Conservation (phyloP, 2,329 filamentous ascomycete genomes). For the Cladosporium austrohemisphaericum region DNA sequence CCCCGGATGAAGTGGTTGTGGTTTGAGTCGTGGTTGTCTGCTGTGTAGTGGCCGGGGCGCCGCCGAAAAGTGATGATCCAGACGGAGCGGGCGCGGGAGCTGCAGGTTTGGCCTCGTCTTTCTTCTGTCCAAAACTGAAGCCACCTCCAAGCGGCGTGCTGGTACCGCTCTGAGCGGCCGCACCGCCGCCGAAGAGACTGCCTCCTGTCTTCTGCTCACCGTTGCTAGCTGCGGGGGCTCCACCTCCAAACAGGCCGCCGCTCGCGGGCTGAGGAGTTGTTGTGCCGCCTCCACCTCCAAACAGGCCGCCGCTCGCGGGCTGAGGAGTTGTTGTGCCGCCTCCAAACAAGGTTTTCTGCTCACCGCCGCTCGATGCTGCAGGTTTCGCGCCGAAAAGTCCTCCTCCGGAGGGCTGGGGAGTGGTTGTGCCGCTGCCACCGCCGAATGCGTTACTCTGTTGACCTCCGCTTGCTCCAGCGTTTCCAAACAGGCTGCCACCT, state of each 20-base stretch:
- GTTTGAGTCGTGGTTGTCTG: constrained; percentile 22
- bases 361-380: constrained; percentile 12
- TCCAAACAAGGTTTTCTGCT: constrained; percentile 17
- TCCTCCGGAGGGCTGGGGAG: constrained; percentile 2
- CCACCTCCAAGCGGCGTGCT: constrained; percentile 12
- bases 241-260: constrained; percentile 14
- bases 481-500: constrained; percentile 41
- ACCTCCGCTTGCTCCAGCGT: constrained; percentile 17
- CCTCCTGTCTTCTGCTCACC: constrained; percentile 6
- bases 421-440: constrained; percentile 4
- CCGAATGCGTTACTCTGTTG: constrained; percentile 4
- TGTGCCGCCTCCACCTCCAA: constrained; percentile 8
- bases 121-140: constrained; percentile 19
- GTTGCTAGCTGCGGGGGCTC: constrained; percentile 8
- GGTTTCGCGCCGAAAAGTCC: constrained; percentile 20
- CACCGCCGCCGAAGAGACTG: constrained; percentile 13
- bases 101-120: constrained; percentile 14
- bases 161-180: constrained; percentile 8
- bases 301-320: constrained; percentile 11
- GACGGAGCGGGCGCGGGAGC: constrained; percentile 8
- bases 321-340: constrained; percentile 9
- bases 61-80: constrained; percentile 16
- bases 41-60: constrained; percentile 17
- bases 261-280: constrained; percentile 9
- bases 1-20: constrained; percentile 16